Base-by-base conservation (phyloP, 192 early-diverging fungal genomes). In the Entomortierella parvispora region DNA sequence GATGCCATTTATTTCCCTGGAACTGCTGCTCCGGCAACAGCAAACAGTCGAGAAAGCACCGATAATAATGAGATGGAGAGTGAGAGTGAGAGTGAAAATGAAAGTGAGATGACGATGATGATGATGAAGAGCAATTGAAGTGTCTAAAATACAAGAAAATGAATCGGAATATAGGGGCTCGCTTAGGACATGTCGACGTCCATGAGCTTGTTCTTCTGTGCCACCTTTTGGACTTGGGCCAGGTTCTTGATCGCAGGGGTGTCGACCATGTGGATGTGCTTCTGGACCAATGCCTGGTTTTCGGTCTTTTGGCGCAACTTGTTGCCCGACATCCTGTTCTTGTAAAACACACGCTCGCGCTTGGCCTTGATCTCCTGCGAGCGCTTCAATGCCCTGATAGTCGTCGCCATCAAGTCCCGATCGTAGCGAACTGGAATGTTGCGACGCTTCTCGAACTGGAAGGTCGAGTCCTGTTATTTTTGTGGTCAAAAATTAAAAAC, bases 371-470 rank as follows among this genome's bases (percentile, higher is more conserved):
- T 98, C 85, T 98, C 96, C 75, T 91, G 87, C 33, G 98, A 93
- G 62, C 95, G 90, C 87, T 99, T 98, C 93, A 99, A 97, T 33
- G 97, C 97, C 88, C 96, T 98, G 81, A 99, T 82, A 1, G 97
- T 99, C 10, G 97, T 97, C 53, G 89, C 85, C 96, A 98, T 97
- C 42, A 97, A 85, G 66, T 99, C 91, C 51, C 97, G 88, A 85
- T 99, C 96, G 84, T 99, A 99, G 34, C 97, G 91, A 33, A 99
- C 93, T 32, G 97, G 97, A 31, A 99, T 89, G 82, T 99, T 97
- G 75, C 97, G 90, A 67, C 97, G 92, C 86, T 98, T 98, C 85
- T 98, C 97, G 83, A 99, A 97, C 75, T 99, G 97, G 69, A 98
- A 94, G 46, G 97, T 95, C 28, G 93, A 88, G 81, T 99, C 95